Percentiles rank a stretch among this genome's conserved stretches.
phyloP scores from a whole-genome alignment of 352 stramenopile genomes.

The Pythium pyrilobum region DNA sequence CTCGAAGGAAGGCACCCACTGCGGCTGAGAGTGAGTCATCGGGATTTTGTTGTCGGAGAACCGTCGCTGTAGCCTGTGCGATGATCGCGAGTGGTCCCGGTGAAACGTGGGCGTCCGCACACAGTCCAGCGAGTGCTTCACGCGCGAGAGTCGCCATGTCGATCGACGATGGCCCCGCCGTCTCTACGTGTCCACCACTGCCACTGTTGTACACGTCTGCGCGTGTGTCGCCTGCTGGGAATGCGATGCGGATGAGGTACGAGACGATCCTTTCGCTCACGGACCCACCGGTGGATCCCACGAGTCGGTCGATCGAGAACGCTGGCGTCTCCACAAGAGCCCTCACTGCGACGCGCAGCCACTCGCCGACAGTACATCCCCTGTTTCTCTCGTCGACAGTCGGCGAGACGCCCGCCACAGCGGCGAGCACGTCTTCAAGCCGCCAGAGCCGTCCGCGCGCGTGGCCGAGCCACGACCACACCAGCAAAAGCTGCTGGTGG shows the following conservation, averaged over 20 bases:
- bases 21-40: neutral
- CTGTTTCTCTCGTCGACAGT: neutral
- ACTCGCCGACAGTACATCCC: neutral
- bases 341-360: neutral
- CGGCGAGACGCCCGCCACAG: neutral
- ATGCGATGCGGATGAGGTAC: slow-evolving; percentile 23
- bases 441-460: slow-evolving; percentile 5
- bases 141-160: neutral
- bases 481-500: neutral
- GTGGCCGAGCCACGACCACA: slow-evolving; percentile 2
- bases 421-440: slow-evolving; percentile 19
- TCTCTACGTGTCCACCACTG: neutral
- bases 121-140: neutral
- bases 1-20: slow-evolving; percentile 1
- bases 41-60: neutral
- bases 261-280: neutral
- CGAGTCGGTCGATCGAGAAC: too few species aligned
- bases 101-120: neutral
- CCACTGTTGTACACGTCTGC: too few species aligned
- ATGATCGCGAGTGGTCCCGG: neutral
- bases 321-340: neutral
- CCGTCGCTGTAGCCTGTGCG: neutral
- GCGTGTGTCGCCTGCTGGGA: too few species aligned
- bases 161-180: neutral
- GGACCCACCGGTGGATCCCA: neutral